These are phyloP conservation scores for Neurospora sublineolata DNA, from an alignment of 495 filamentous ascomycete species.

Conservation along the genomic window DNA sequence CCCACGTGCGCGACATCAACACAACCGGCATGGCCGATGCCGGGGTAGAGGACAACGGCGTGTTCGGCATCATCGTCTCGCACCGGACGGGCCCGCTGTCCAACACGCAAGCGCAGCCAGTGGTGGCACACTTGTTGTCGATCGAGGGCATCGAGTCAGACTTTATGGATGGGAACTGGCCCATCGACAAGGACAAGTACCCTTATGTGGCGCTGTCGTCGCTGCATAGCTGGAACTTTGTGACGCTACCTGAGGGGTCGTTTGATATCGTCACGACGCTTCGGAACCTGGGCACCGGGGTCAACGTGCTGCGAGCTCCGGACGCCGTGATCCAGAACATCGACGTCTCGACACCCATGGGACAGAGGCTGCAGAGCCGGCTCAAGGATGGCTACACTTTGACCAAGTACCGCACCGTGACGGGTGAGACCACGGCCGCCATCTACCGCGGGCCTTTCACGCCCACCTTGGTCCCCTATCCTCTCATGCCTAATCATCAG, in stretches of 20 bases:
- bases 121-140: conserved; percentile 26
- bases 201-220: conserved; percentile 24
- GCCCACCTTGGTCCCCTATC: conserved; percentile 12
- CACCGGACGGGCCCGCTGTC: conserved; percentile 22
- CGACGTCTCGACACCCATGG: background rate
- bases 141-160: conserved; percentile 17
- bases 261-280: conserved; percentile 22
- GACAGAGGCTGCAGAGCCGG: conserved; percentile 5
- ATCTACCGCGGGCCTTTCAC: conserved; percentile 32
- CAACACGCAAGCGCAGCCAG: conserved; percentile 7
- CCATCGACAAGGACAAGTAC: background rate
- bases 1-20: conserved; percentile 37
- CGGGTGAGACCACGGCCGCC: conserved; percentile 31
- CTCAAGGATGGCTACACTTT: conserved; percentile 32
- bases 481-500: conserved; percentile 7
- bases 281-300: conserved; percentile 4
- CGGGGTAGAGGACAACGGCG: conserved; percentile 17
- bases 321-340: background rate
- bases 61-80: conserved; percentile 28
- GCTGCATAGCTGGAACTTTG: conserved; percentile 37
- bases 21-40: conserved; percentile 24
- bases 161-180: background rate
- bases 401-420: conserved; percentile 18
- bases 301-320: background rate
- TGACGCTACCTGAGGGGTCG: conserved; percentile 20